Base-by-base conservation (phyloP, 2,329 filamentous ascomycete species). In the Paraphaeosphaeria sporulosa region DNA sequence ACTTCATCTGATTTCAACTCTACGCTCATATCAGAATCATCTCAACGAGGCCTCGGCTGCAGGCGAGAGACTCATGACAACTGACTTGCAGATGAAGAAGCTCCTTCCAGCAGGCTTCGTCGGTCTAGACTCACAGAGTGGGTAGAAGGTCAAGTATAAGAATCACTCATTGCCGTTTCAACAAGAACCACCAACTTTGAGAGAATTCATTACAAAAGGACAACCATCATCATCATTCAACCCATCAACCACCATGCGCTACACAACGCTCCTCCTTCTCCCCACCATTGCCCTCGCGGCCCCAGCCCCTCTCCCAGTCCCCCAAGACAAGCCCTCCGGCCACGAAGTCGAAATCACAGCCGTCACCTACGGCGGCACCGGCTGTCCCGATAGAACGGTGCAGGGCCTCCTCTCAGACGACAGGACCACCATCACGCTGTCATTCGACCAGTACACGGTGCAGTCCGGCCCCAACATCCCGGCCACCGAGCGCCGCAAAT, bases 361-460 rank as follows among this genome's bases (percentile, higher is more conserved):
- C n/a, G 70, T 81, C 43, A 75, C 74, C 10, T 80, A 81, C 67
- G 79, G 78, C 58, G 80, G 80, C 51, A 78, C 75, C 55, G 79
- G 79, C 21, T 82, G 80, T 65, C 71, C 55, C 6, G 36, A 57
- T 56, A 49, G 61, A 17, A 60, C 64, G 0, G 78, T 80, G 42
- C 71, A 71, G 60, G 69, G 74, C 42, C 66, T 75, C 56, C 72
- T 80, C 57, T 77, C 78, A 23, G 65, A 71, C 51, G 78, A 81
- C 65, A 69, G 71, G 23, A 72, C 71, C 69, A 82, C 65, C 52
- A 68, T 84, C 67, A 83, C 82, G 19, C 75, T 84, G 56, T 79
- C 82, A 53, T 84, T 84, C 68, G 80, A 81, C 67, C 55, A 68
- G 21, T 84, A 82, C 64, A 73, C 80, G 19, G 82, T 81, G 15